Evolutionary conservation across 2,329 filamentous ascomycete genomes (phyloP).

Genomic region (Colletotrichum orchidophilum): DNA sequence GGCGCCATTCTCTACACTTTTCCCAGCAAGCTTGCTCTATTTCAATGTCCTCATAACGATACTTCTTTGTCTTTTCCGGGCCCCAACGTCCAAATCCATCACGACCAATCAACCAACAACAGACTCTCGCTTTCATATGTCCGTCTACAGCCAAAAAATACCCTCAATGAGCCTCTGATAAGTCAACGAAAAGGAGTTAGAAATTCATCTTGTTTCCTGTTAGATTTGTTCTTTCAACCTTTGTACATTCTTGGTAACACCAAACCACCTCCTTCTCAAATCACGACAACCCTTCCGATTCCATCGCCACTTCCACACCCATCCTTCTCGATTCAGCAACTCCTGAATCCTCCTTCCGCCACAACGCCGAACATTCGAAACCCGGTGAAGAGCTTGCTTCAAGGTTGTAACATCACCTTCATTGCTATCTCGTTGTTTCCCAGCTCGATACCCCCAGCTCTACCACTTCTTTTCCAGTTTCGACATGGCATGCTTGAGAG

Average conservation of each 20-base stretch:
- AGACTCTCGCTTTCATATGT: constrained; percentile 35
- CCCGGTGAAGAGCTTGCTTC: not conserved
- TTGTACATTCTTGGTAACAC: constrained; percentile 31
- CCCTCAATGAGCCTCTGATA: constrained; percentile 53
- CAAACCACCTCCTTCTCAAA: not conserved
- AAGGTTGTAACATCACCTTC: constrained; percentile 24
- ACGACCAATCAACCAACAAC: constrained; percentile 32
- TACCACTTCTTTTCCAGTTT: constrained; percentile 39
- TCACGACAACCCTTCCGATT: not conserved
- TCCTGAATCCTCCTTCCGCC: not conserved
- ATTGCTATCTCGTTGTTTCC: constrained; percentile 13
- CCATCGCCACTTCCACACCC: not conserved
- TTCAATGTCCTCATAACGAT: constrained; percentile 57
- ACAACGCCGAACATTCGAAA: constrained; percentile 4
- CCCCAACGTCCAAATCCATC: constrained; percentile 23
- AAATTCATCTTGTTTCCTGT: constrained; percentile 35
- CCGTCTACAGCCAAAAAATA: constrained; percentile 31
- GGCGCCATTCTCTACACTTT: constrained; percentile 26
- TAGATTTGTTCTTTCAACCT: constrained; percentile 24
- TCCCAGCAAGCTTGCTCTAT: constrained; percentile 34
- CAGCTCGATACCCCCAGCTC: constrained; percentile 29
- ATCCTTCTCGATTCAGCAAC: not conserved
- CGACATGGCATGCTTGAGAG: constrained; percentile 84
- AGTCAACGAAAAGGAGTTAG: constrained; percentile 40
- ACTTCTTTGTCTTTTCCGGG: constrained; percentile 42